These are phyloP conservation scores for Aspergillus japonicus DNA, from an alignment of 2,329 filamentous ascomycete species.

Conservation along the genomic window DNA sequence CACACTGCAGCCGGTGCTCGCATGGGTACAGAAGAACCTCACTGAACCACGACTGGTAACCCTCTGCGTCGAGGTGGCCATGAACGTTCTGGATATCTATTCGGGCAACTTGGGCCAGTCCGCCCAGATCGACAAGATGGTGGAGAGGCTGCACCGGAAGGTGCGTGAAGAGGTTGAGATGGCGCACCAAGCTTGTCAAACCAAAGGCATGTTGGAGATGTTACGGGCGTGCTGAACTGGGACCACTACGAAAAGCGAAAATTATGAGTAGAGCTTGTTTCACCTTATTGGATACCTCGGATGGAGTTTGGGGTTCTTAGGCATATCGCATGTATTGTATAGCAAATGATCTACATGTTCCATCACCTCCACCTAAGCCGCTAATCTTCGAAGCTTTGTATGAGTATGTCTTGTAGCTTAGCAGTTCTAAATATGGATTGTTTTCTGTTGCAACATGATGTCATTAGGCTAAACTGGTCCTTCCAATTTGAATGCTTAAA, in stretches of 20 bases:
- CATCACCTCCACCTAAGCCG: neutral
- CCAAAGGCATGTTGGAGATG: slow-evolving; percentile 84
- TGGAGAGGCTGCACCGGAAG: slow-evolving; percentile 66
- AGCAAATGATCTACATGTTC: neutral
- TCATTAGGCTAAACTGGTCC: too few relatives aligned
- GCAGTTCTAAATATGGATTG: too few relatives aligned
- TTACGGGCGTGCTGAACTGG: slow-evolving; percentile 42
- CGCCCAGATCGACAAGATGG: slow-evolving; percentile 67
- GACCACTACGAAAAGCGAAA: neutral
- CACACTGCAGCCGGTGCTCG: slow-evolving; percentile 75
- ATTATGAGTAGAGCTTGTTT: slow-evolving; percentile 11
- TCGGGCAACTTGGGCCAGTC: slow-evolving; percentile 74
- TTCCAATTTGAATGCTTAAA: too few relatives aligned
- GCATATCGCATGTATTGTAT: neutral
- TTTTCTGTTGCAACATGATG: too few relatives aligned
- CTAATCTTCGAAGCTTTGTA: too few relatives aligned
- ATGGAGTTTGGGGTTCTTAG: slow-evolving; percentile 19
- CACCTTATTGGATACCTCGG: slow-evolving; percentile 19
- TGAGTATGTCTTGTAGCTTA: too few relatives aligned
- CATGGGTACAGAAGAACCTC: slow-evolving; percentile 79
- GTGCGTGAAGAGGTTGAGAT: slow-evolving; percentile 78
- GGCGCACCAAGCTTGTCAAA: slow-evolving; percentile 77
- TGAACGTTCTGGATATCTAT: slow-evolving; percentile 84
- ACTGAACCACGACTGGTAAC: slow-evolving; percentile 77
- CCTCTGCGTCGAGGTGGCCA: slow-evolving; percentile 77